Evolutionary conservation across 116 monocot species (phyloP).

Genomic region (Phalaenopsis hybrid): DNA sequence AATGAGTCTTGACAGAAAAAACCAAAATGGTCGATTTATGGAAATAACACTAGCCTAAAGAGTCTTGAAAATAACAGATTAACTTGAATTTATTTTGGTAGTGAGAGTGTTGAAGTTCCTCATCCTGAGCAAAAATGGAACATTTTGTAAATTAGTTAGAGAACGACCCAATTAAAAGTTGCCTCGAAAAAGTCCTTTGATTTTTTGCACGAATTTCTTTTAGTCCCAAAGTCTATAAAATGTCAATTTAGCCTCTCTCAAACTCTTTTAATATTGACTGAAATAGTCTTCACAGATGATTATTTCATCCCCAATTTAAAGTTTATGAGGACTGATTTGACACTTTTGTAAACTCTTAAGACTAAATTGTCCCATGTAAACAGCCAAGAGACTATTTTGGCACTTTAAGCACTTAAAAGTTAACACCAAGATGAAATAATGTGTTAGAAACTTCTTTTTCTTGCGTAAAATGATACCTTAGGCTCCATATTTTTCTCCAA

Average conservation of each 20-base stretch:
- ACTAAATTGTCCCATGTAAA: too few species aligned
- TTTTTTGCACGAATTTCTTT: too few species aligned
- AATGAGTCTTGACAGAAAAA: not conserved
- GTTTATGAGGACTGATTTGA: too few species aligned
- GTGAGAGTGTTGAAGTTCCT: not conserved
- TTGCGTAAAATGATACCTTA: not conserved
- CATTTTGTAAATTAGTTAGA: not conserved
- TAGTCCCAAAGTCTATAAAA: too few species aligned
- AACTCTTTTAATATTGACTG: too few species aligned
- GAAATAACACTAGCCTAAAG: not conserved
- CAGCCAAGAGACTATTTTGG: too few species aligned
- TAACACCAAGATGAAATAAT: not conserved
- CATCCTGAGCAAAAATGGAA: not conserved
- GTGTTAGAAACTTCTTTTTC: not conserved
- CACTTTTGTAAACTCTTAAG: too few species aligned
- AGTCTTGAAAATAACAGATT: not conserved
- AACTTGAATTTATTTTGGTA: not conserved
- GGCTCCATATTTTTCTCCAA: not conserved
- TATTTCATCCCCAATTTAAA: too few species aligned
- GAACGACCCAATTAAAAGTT: not conserved
- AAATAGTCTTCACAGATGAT: too few species aligned
- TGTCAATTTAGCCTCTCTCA: too few species aligned
- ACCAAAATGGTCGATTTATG: not conserved
- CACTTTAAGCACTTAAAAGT: not conserved
- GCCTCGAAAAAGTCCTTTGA: not conserved